Evolutionary conservation across 345 rosid genomes (phyloP).

Genomic region (Citrus australasica): DNA sequence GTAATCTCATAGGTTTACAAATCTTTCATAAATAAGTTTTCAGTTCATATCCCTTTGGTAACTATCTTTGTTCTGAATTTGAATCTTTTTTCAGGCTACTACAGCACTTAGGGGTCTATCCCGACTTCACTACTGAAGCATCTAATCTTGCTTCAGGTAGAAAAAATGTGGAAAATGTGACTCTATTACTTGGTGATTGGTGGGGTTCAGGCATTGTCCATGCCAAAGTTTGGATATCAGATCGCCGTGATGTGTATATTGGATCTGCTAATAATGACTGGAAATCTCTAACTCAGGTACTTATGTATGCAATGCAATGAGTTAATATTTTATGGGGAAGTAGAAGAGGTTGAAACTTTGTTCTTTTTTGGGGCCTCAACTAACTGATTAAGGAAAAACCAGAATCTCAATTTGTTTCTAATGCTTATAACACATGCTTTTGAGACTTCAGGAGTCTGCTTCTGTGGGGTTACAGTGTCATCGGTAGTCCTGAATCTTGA

Average conservation of each 20-base stretch:
- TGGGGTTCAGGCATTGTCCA: conserved; percentile 91
- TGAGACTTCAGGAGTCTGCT: background rate
- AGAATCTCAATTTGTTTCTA: background rate
- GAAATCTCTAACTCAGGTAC: conserved; percentile 94
- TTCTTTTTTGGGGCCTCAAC: background rate
- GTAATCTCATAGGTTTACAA: too few relatives aligned
- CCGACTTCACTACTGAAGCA: conserved; percentile 67
- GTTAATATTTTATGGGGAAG: background rate
- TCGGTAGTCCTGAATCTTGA: conserved; percentile 2
- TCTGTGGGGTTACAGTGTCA: background rate
- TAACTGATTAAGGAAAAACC: background rate
- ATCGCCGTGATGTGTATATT: conserved; percentile 65
- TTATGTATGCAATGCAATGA: background rate
- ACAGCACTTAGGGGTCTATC: conserved; percentile 76
- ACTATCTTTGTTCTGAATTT: too few relatives aligned
- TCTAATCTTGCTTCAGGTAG: conserved; percentile 65
- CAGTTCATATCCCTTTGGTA: too few relatives aligned
- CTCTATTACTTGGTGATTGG: conserved; percentile 62
- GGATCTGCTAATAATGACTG: conserved; percentile 94
- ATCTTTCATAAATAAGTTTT: too few relatives aligned
- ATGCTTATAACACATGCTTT: background rate
- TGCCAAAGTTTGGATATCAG: conserved; percentile 89
- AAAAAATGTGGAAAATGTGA: conserved; percentile 60
- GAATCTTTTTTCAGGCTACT: conserved; percentile 43
- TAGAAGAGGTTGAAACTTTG: background rate